Conservation (phyloP, 202 grass and related monocot species). For the Zizania palustris region DNA sequence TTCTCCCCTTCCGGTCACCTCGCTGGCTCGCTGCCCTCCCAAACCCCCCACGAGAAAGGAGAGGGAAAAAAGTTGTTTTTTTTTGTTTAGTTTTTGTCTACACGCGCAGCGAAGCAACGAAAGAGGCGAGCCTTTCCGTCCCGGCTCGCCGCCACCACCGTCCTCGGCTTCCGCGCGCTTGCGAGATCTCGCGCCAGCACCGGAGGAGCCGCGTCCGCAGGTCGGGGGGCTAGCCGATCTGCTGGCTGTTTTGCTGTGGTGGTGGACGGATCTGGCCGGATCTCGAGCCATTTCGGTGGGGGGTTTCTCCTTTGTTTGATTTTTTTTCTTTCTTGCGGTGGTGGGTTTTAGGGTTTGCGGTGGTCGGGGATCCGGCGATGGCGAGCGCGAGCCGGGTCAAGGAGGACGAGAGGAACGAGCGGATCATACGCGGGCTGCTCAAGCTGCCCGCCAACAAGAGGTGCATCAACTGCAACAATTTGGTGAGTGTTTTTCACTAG, state of each 20-base stretch:
- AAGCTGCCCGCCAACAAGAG: conserved; percentile 90
- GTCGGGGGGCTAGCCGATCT: background rate
- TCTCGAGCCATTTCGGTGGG: conserved; percentile 41
- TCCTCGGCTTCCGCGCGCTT: background rate
- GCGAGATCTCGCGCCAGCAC: conserved; percentile 38
- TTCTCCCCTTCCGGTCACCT: conserved; percentile 37
- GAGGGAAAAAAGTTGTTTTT: background rate
- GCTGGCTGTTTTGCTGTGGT: background rate
- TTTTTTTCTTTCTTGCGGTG: conserved; percentile 22
- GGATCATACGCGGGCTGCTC: conserved; percentile 84
- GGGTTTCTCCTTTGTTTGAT: background rate
- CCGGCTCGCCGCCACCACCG: conserved; percentile 22
- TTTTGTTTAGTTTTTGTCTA: background rate
- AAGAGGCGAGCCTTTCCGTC: conserved; percentile 48
- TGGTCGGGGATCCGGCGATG: conserved; percentile 30
- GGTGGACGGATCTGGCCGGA: conserved; percentile 17
- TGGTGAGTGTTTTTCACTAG: conserved; percentile 51
- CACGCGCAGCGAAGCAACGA: conserved; percentile 52
- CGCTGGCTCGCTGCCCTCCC: background rate
- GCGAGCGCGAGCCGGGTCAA: conserved; percentile 77
- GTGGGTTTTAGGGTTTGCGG: conserved; percentile 37
- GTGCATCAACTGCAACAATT: conserved; percentile 95
- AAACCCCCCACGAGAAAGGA: conserved; percentile 14
- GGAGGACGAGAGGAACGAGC: conserved; percentile 94
- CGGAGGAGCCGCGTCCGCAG: background rate